phyloP scores from a whole-genome alignment of 2,329 filamentous ascomycete species.

The Aureobasidium pullulans region DNA sequence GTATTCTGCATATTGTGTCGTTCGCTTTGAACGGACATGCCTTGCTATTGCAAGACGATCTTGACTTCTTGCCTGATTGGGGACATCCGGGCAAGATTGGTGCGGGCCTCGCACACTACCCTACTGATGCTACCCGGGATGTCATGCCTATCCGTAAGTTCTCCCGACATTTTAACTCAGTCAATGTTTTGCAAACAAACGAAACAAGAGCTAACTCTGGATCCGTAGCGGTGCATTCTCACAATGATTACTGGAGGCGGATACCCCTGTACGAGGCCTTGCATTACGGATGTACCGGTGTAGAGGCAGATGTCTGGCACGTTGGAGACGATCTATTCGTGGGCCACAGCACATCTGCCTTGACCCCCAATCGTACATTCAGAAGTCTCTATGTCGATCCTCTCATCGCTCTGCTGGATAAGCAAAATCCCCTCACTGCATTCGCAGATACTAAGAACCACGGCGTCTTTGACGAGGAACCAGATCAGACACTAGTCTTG shows the following conservation, averaged over 20 bases:
- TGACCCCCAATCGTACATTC: conserved; percentile 53
- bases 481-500: conserved; percentile 45
- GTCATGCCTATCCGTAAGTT: conserved; percentile 41
- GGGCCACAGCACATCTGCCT: conserved; percentile 51
- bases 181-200: no score
- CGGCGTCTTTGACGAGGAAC: conserved; percentile 46
- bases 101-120: conserved; percentile 28
- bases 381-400: conserved; percentile 58
- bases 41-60: conserved; percentile 24
- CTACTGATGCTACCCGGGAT: conserved; percentile 33
- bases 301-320: conserved; percentile 65
- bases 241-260: conserved; percentile 64
- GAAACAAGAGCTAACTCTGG: neutral
- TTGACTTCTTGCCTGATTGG: conserved; percentile 34
- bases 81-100: conserved; percentile 30
- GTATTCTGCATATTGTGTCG: conserved; percentile 35
- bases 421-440: conserved; percentile 43
- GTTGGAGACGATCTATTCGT: conserved; percentile 53
- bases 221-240: conserved; percentile 49
- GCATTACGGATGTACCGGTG: conserved; percentile 51
- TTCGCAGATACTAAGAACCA: conserved; percentile 38
- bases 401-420: conserved; percentile 50
- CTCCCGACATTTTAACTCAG: neutral
- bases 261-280: conserved; percentile 58
- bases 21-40: conserved; percentile 31